phyloP scores from a whole-genome alignment of 352 stramenopile genomes.

The Globisporangium perplexum region DNA sequence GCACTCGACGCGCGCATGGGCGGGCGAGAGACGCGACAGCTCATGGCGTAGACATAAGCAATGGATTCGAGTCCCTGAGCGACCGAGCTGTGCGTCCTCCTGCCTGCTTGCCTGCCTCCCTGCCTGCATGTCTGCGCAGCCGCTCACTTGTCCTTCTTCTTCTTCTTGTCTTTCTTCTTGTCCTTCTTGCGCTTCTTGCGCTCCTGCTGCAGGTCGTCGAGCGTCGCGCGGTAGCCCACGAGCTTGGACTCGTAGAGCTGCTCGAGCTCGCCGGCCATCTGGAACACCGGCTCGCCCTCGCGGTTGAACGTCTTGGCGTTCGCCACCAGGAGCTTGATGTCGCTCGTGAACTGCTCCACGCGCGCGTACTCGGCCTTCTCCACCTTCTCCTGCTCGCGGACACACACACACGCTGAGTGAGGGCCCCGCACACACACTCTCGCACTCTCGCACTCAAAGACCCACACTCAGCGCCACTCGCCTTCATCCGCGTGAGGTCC shows the following conservation, averaged over 20 bases:
- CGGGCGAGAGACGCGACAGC: constrained; percentile 29
- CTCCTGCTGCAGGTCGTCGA: constrained; percentile 75
- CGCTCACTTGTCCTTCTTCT: constrained; percentile 82
- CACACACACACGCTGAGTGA: not conserved
- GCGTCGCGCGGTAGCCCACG: constrained; percentile 48
- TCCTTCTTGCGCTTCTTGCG: constrained; percentile 87
- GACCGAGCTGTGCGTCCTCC: no score
- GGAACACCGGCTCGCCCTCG: constrained; percentile 71
- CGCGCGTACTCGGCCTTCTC: constrained; percentile 67
- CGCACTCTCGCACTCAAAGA: no score
- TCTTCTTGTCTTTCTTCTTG: constrained; percentile 88
- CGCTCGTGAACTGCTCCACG: constrained; percentile 69
- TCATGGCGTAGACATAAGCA: constrained; percentile 23
- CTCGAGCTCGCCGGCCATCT: constrained; percentile 81
- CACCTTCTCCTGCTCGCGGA: constrained; percentile 44
- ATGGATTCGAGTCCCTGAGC: no score
- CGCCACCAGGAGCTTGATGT: constrained; percentile 75
- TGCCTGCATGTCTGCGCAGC: no score
- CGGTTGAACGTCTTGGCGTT: constrained; percentile 87
- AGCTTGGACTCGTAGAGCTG: constrained; percentile 73
- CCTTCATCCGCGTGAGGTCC: constrained; percentile 81
- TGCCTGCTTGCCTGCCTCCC: no score
- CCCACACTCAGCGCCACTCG: not conserved
- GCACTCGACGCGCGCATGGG: constrained; percentile 23
- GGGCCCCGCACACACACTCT: not conserved